phyloP scores from a whole-genome alignment of 441 rosid species.

The Populus hybrid region DNA sequence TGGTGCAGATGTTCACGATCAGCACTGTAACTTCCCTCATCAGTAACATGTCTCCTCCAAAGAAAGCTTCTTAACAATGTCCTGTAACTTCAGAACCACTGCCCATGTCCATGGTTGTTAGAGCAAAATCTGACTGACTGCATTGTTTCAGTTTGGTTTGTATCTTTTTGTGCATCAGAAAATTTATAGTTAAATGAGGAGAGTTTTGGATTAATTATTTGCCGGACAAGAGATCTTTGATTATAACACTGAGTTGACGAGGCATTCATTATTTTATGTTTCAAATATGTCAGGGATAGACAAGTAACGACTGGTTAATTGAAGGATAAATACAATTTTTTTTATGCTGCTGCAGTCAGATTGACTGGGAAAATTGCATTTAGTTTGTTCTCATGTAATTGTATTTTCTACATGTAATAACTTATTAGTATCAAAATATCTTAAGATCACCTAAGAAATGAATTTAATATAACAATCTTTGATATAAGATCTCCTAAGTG shows the following conservation, averaged over 20 bases:
- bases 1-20: slow-evolving; percentile 45
- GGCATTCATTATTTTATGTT: background rate
- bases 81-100: slow-evolving; percentile 7
- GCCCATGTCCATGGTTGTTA: background rate
- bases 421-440: no score
- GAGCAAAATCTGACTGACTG: background rate
- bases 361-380: no score
- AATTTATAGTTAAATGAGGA: background rate
- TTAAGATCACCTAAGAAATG: no score
- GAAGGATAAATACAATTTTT: background rate
- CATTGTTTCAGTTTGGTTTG: background rate
- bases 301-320: background rate
- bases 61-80: slow-evolving; percentile 45
- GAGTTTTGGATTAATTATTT: background rate
- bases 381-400: no score
- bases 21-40: slow-evolving; percentile 44
- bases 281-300: background rate
- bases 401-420: no score
- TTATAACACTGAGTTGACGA: background rate
- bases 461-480: no score
- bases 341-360: no score
- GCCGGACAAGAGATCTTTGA: background rate
- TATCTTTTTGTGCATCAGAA: background rate
- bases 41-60: slow-evolving; percentile 77
- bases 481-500: no score